Evolutionary conservation across 1,284 basidiomycete genomes (phyloP).

Genomic region (Cutaneotrichosporon sp.): DNA sequence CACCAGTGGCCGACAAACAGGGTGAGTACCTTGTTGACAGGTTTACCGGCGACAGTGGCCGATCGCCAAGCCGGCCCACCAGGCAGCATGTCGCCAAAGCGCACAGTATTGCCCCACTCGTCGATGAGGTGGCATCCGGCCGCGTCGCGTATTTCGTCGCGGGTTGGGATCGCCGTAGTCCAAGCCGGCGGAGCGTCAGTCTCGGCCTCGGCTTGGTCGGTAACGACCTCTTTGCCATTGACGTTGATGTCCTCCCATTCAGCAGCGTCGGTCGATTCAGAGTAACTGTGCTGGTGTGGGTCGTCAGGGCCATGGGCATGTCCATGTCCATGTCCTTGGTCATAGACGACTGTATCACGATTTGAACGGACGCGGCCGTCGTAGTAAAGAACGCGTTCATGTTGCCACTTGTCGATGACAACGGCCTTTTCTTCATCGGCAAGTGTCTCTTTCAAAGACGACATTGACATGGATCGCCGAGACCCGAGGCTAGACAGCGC

Average conservation of each 20-base stretch:
- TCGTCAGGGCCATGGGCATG: not conserved
- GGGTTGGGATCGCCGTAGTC: constrained; percentile 2
- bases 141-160: not conserved
- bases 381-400: not conserved
- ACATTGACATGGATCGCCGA: not conserved
- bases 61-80: constrained; percentile 1
- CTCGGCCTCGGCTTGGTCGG: not conserved
- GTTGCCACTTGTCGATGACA: not conserved
- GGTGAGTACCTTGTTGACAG: constrained; percentile 32
- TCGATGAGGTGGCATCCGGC: not conserved
- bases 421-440: not conserved
- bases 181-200: not conserved
- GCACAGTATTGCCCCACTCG: constrained; percentile 6
- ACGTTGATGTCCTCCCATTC: constrained; percentile 10
- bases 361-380: not conserved
- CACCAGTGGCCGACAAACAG: constrained; percentile 52
- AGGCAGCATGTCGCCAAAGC: constrained; percentile 10
- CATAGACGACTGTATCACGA: not conserved
- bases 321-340: not conserved
- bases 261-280: not conserved
- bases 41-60: not conserved
- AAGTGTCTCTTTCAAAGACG: not conserved
- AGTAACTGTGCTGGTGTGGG: not conserved
- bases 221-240: not conserved
- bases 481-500: not conserved